A percentile compares a stretch with the other conserved stretches of the same genome.
These are phyloP conservation scores for Pseudomassariella vexata DNA, from an alignment of 2,329 filamentous ascomycete genomes.

Conservation along the genomic window DNA sequence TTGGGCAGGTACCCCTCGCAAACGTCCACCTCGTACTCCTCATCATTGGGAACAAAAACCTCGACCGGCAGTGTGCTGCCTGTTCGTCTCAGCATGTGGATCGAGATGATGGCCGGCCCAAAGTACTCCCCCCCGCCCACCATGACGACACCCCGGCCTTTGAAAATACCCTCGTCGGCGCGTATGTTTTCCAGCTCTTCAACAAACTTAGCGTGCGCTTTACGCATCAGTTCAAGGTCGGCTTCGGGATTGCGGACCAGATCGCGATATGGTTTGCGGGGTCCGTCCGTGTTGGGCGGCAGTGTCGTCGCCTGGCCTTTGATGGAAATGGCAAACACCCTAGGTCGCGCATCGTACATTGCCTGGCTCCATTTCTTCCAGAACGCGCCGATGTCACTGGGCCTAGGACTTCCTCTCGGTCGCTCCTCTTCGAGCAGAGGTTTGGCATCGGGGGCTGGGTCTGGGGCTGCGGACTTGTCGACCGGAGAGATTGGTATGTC, in stretches of 20 bases:
- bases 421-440: neutral
- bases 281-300: neutral
- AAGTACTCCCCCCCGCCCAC: slow-evolving; percentile 21
- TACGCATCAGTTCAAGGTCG: slow-evolving; percentile 1
- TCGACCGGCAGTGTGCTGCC: slow-evolving; percentile 32
- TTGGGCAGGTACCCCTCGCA: slow-evolving; percentile 29
- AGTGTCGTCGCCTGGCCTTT: neutral
- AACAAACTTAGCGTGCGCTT: slow-evolving; percentile 1
- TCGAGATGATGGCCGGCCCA: slow-evolving; percentile 29
- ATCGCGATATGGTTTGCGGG: slow-evolving; percentile 3
- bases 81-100: slow-evolving; percentile 33
- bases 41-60: slow-evolving; percentile 29
- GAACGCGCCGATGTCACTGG: slow-evolving; percentile 3
- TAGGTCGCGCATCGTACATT: slow-evolving; percentile 4
- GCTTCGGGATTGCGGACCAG: slow-evolving; percentile 1
- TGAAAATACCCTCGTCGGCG: slow-evolving; percentile 1
- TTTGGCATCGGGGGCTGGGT: neutral
- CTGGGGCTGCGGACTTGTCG: neutral
- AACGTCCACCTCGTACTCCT: slow-evolving; percentile 29
- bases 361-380: slow-evolving; percentile 5
- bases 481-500: too few species aligned
- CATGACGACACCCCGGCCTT: slow-evolving; percentile 8
- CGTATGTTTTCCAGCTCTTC: neutral
- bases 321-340: neutral
- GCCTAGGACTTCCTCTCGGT: neutral